Evolutionary conservation across 2,329 filamentous ascomycete species (phyloP), one percentile per base, ranked within the genome.

Genomic region (Ceratocystis eucalypticola): DNA sequence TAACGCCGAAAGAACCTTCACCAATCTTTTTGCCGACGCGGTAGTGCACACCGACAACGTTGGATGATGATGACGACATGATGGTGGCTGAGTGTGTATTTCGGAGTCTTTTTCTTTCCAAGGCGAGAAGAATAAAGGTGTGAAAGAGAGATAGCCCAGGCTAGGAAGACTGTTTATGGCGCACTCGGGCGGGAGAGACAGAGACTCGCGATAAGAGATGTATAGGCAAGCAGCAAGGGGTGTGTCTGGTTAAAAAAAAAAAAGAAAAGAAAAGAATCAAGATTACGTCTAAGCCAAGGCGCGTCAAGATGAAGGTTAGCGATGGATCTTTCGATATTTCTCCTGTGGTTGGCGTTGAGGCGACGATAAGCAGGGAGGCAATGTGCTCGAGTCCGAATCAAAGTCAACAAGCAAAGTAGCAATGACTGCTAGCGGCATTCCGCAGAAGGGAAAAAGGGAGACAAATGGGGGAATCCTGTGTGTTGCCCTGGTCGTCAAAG

Each of bases 11-110:
- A 48, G 91, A 96, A 70, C 93, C 93, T 84, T 97, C 94, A 76
- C 94, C 94, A 72, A 99, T 97, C 82, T 99, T 99, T 85, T 97
- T 97, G 73, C 94, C 94, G 71, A 99, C 94, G 71, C 94, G 85
- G 78, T 99, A 99, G 80, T 99, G 94, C 71, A 99, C 94, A 75
- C 94, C 94, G 74, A 97, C 94, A 71, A 99, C 94, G 78, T 97
- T 97, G 69, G 91, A 96, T 70, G 90, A 94, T 68, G 88, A 91
- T 68, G 88, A 91, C 70, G 89, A 92, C 90, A 94, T 94, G 75
- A 73, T 75, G 75, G 71, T 69, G 53, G 53, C 25, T 28, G 22
- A 12, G 25, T 57, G 28, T 53, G 48, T 53, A 12, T 22, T 5
- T 41, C 10, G 37, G 12, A 1, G 10, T 41, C 1, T 41, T 41